Percentiles rank a stretch among this genome's conserved stretches.
These are phyloP conservation scores for Pisolithus tinctorius DNA, from an alignment of 768 basidiomycete genomes.

Conservation along the genomic window DNA sequence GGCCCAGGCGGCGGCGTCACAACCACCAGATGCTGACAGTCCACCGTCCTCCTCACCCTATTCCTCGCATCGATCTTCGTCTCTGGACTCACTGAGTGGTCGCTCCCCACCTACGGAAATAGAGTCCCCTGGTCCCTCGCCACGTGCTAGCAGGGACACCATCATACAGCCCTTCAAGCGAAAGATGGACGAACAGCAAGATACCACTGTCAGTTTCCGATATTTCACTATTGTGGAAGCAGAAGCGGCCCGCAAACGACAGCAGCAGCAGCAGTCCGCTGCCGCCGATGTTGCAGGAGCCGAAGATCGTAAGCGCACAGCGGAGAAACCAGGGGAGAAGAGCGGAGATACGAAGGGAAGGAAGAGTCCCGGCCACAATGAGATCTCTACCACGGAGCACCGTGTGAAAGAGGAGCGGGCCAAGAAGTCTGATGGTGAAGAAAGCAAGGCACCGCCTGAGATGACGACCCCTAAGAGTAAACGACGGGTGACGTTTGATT, in stretches of 20 bases:
- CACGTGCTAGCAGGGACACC: slow-evolving; percentile 19
- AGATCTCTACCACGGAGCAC: slow-evolving; percentile 5
- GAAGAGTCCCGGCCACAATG: slow-evolving; percentile 3
- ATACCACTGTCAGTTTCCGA: slow-evolving; percentile 41
- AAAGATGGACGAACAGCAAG: slow-evolving; percentile 41
- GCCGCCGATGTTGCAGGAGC: slow-evolving; percentile 5
- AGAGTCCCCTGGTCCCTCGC: slow-evolving; percentile 15
- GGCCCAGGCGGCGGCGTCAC: slow-evolving; percentile 11
- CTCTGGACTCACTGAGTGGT: slow-evolving; percentile 20
- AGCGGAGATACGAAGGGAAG: slow-evolving; percentile 8
- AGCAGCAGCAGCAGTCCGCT: slow-evolving; percentile 6
- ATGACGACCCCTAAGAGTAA: slow-evolving; percentile 42
- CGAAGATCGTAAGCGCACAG: slow-evolving; percentile 5
- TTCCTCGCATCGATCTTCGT: slow-evolving; percentile 29
- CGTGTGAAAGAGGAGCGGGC: slow-evolving; percentile 8
- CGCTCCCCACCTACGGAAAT: slow-evolving; percentile 14
- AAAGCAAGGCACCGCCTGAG: slow-evolving; percentile 17
- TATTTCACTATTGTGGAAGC: slow-evolving; percentile 40
- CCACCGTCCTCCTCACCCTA: slow-evolving; percentile 28
- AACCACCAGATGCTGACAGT: slow-evolving; percentile 13
- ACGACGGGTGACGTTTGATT: slow-evolving; percentile 69
- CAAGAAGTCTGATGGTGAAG: slow-evolving; percentile 15
- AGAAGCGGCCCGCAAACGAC: slow-evolving; percentile 27
- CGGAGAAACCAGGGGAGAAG: slow-evolving; percentile 5
- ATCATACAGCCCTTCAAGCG: slow-evolving; percentile 34